Evolutionary conservation across 2,329 filamentous ascomycete species (phyloP).

Genomic region (Cladosporium sp.): DNA sequence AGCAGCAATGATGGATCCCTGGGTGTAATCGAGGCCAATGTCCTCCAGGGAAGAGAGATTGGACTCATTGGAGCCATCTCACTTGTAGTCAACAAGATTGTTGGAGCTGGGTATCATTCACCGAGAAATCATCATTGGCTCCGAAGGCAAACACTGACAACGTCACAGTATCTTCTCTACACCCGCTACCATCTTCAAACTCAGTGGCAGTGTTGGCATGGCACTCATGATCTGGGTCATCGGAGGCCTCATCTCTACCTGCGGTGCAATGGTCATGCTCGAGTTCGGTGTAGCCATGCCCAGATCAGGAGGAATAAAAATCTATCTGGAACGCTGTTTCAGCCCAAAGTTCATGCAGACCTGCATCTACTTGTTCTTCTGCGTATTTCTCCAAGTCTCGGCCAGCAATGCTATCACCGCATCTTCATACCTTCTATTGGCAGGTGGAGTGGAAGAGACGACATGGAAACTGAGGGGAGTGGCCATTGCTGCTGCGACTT

Average conservation of each 20-base stretch:
- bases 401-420: too few relatives aligned
- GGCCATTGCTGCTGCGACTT: background rate
- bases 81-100: background rate
- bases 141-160: background rate
- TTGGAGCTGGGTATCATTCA: conserved; percentile 3
- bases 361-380: background rate
- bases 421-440: background rate
- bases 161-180: conserved; percentile 45
- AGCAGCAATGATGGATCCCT: too few relatives aligned
- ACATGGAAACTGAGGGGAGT: background rate
- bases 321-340: conserved; percentile 58
- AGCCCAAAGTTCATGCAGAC: conserved; percentile 36
- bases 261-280: conserved; percentile 57
- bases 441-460: background rate
- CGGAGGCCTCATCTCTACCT: conserved; percentile 52
- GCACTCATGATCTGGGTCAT: conserved; percentile 52
- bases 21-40: background rate
- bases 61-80: background rate
- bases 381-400: background rate
- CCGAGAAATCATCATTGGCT: too few relatives aligned
- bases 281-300: conserved; percentile 61
- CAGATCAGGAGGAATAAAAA: conserved; percentile 60
- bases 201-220: conserved; percentile 52
- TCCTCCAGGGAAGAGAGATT: background rate
- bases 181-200: conserved; percentile 52